Conservation (phyloP, 208 protist species). For the Crithidia bombi region DNA sequence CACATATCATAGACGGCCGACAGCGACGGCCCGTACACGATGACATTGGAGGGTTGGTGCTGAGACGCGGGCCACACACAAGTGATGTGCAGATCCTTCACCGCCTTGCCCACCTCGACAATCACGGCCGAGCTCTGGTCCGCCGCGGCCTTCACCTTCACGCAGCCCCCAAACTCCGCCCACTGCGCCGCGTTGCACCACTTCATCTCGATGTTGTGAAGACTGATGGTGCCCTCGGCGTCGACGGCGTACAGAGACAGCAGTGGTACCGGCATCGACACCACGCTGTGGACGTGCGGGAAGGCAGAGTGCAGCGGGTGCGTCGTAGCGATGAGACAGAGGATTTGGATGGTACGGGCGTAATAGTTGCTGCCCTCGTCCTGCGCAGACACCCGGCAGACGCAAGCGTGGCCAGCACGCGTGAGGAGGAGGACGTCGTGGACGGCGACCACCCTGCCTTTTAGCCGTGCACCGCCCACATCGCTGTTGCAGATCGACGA, state of each 20-base stretch:
- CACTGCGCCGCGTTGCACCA: constrained; percentile 56
- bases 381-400: constrained; percentile 35
- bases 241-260: constrained; percentile 68
- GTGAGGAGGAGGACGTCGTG: constrained; percentile 50
- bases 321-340: constrained; percentile 38
- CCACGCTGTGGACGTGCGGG: constrained; percentile 27
- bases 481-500: background rate
- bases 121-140: constrained; percentile 63
- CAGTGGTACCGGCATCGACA: constrained; percentile 47
- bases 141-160: constrained; percentile 38
- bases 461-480: background rate
- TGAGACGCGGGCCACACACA: constrained; percentile 22
- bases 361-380: constrained; percentile 33
- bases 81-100: constrained; percentile 58
- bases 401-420: constrained; percentile 25
- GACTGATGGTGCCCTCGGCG: constrained; percentile 57
- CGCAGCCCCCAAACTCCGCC: constrained; percentile 31
- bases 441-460: background rate
- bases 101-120: constrained; percentile 49
- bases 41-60: constrained; percentile 33
- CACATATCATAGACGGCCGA: constrained; percentile 53
- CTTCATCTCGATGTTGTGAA: constrained; percentile 78
- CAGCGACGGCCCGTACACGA: constrained; percentile 65
- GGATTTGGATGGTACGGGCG: constrained; percentile 11
- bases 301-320: constrained; percentile 37